These are phyloP conservation scores for Cercospora janseana DNA, from an alignment of 2,329 filamentous ascomycete genomes.

Conservation along the genomic window DNA sequence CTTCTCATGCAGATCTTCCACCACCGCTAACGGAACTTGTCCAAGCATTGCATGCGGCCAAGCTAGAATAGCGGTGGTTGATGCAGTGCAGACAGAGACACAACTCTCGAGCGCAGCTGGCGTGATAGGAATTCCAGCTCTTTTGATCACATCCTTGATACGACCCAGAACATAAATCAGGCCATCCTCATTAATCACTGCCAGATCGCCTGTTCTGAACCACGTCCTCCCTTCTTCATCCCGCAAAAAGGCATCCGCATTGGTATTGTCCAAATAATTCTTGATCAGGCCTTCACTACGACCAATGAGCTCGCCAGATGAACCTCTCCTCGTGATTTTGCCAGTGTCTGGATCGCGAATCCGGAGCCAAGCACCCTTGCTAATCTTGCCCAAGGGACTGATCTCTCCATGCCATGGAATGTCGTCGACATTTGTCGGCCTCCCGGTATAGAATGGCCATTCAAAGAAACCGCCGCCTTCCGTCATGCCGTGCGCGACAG, in stretches of 20 bases:
- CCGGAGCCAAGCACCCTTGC: conserved; percentile 15
- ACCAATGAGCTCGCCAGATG: conserved; percentile 25
- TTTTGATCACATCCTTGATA: conserved; percentile 30
- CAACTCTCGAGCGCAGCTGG: conserved; percentile 31
- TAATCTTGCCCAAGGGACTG: conserved; percentile 17
- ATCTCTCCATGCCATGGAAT: conserved; percentile 24
- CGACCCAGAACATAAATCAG: conserved; percentile 30
- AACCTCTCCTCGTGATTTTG: conserved; percentile 12
- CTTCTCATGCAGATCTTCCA: conserved; percentile 22
- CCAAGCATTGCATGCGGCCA: conserved; percentile 22
- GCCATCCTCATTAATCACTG: conserved; percentile 22
- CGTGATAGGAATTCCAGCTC: conserved; percentile 25
- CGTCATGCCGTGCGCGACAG: conserved; percentile 23
- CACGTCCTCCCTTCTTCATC: conserved; percentile 22
- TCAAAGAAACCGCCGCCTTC: conserved; percentile 24
- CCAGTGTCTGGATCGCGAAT: conserved; percentile 22
- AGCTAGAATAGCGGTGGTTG: conserved; percentile 22
- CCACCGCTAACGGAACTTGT: conserved; percentile 26
- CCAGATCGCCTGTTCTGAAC: conserved; percentile 33
- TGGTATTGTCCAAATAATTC: conserved; percentile 23
- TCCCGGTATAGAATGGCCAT: conserved; percentile 20
- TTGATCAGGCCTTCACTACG: conserved; percentile 17
- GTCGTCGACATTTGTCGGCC: neutral
- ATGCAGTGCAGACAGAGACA: conserved; percentile 21
- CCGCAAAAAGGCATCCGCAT: conserved; percentile 23